Evolutionary conservation across 2,329 filamentous ascomycete species (phyloP).

Genomic region (Colletotrichum higginsianum): DNA sequence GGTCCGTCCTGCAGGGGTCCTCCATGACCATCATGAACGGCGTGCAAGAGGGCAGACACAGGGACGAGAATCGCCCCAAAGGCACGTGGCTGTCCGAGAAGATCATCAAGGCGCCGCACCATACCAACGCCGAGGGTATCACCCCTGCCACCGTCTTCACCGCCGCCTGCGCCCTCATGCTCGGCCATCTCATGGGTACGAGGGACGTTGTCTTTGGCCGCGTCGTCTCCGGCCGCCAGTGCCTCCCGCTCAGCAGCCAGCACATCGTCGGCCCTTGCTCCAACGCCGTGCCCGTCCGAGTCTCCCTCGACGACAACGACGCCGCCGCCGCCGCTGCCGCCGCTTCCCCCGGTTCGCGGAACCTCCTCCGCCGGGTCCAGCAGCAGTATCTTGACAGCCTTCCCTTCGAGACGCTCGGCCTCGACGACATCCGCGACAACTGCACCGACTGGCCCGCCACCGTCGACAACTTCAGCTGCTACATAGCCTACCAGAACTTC

Average conservation of each 20-base stretch:
- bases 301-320: neutral
- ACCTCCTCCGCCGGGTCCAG: conserved; percentile 36
- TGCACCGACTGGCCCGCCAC: conserved; percentile 43
- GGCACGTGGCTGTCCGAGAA: neutral
- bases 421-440: conserved; percentile 43
- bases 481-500: neutral
- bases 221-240: conserved; percentile 44
- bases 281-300: conserved; percentile 34
- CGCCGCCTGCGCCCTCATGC: conserved; percentile 30
- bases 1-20: conserved; percentile 18
- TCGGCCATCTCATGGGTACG: conserved; percentile 10
- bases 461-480: conserved; percentile 47
- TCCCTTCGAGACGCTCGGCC: conserved; percentile 41
- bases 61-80: neutral
- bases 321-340: too few species aligned
- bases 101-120: conserved; percentile 15
- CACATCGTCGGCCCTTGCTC: conserved; percentile 41
- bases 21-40: conserved; percentile 25
- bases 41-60: neutral
- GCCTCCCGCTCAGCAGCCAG: conserved; percentile 37
- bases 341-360: neutral
- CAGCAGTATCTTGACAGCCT: conserved; percentile 43
- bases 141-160: conserved; percentile 41
- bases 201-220: conserved; percentile 43
- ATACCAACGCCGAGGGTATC: conserved; percentile 11